These are phyloP conservation scores for Bigelowiella natans DNA, from an alignment of 78 protist species.

Conservation along the genomic window DNA sequence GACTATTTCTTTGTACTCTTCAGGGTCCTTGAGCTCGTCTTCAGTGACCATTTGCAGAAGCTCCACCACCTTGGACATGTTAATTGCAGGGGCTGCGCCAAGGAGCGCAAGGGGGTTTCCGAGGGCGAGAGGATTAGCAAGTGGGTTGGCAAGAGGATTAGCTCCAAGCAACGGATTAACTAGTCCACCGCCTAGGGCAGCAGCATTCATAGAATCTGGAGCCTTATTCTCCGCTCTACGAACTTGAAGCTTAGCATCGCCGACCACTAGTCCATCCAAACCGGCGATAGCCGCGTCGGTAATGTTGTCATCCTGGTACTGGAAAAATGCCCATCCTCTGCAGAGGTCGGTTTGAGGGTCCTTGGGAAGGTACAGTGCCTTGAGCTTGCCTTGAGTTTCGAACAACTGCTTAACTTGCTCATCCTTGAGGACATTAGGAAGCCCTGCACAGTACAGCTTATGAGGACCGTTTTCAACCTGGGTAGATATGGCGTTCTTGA, in stretches of 20 bases:
- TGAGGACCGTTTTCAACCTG: neutral
- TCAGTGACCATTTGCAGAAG: neutral
- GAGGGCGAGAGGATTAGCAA: neutral
- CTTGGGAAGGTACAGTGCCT: conserved; percentile 10
- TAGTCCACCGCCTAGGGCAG: neutral
- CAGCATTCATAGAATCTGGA: neutral
- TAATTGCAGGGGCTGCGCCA: neutral
- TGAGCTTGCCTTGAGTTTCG: neutral
- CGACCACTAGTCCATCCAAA: neutral
- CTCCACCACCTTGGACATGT: neutral
- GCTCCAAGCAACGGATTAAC: neutral
- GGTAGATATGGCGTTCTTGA: neutral
- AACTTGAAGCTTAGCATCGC: neutral
- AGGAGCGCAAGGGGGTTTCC: neutral
- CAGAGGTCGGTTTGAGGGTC: neutral
- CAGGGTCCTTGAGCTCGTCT: neutral
- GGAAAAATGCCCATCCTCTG: neutral
- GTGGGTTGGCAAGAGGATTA: neutral
- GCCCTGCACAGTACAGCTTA: conserved; percentile 5
- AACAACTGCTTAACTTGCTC: neutral
- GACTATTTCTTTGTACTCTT: neutral
- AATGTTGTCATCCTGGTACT: neutral
- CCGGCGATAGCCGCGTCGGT: neutral
- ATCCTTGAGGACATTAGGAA: neutral
- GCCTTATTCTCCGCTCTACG: neutral